Conservation (phyloP, 805 yeast species). For the Hanseniaspora singularis region DNA sequence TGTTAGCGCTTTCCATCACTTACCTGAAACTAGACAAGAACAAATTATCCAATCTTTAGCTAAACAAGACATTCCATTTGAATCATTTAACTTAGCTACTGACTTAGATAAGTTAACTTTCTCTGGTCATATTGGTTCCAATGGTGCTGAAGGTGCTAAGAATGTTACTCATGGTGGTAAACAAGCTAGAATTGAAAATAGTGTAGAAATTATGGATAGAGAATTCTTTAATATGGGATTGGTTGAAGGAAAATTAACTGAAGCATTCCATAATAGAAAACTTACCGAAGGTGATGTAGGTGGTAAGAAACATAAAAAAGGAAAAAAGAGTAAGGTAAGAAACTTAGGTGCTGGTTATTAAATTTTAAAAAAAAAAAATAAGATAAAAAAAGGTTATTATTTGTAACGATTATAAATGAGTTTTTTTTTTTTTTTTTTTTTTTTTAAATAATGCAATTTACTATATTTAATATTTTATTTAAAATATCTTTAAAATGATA, state of each 20-base stretch:
- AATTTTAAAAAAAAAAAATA: not conserved
- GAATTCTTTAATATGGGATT: slow-evolving; percentile 68
- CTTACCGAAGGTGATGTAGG: slow-evolving; percentile 22
- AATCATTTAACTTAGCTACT: slow-evolving; percentile 49
- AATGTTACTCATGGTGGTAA: slow-evolving; percentile 65
- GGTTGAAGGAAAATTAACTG: slow-evolving; percentile 48
- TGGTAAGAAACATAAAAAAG: slow-evolving; percentile 58
- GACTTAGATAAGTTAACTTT: slow-evolving; percentile 67
- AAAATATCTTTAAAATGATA: no score
- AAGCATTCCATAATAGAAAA: slow-evolving; percentile 59
- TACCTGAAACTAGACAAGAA: slow-evolving; percentile 61
- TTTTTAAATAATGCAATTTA: no score
- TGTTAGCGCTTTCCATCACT: slow-evolving; percentile 49
- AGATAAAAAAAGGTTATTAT: not conserved
- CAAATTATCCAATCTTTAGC: slow-evolving; percentile 58
- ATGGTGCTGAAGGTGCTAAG: slow-evolving; percentile 34
- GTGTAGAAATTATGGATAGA: slow-evolving; percentile 71
- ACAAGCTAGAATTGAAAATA: slow-evolving; percentile 65
- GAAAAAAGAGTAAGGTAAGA: slow-evolving; percentile 41
- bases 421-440: not conserved
- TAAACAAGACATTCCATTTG: slow-evolving; percentile 37
- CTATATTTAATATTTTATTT: no score
- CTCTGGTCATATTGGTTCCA: slow-evolving; percentile 58
- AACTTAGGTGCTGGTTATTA: slow-evolving; percentile 6
- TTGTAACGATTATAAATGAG: not conserved